phyloP scores from a whole-genome alignment of 2,329 filamentous ascomycete genomes.

The Alternaria atra region DNA sequence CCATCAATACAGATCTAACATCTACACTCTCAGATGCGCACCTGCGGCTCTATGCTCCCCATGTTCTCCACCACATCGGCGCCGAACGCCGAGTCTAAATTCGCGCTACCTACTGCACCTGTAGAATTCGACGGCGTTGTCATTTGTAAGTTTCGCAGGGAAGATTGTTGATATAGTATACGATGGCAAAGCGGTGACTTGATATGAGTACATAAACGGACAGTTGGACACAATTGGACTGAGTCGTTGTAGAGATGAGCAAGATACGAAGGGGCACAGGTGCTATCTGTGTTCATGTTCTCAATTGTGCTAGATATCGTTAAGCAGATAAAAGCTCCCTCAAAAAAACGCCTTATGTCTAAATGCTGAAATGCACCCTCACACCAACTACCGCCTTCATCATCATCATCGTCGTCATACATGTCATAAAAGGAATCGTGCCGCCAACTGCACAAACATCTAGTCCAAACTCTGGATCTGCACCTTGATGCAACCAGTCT shows the following conservation, averaged over 20 bases:
- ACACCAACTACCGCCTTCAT: neutral
- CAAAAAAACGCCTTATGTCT: slow-evolving; percentile 1
- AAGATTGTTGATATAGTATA: slow-evolving; percentile 21
- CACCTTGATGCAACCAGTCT: slow-evolving; percentile 96
- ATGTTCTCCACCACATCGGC: slow-evolving; percentile 17
- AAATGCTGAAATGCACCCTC: slow-evolving; percentile 2
- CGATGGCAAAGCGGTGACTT: neutral
- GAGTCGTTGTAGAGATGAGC: neutral
- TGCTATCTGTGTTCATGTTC: neutral
- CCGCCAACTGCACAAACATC: neutral
- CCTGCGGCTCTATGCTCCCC: slow-evolving; percentile 25
- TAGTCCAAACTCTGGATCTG: slow-evolving; percentile 77
- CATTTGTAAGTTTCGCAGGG: slow-evolving; percentile 29
- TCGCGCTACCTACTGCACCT: slow-evolving; percentile 18
- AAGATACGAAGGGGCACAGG: neutral
- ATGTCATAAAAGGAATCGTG: neutral
- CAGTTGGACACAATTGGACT: neutral
- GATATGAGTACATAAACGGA: neutral
- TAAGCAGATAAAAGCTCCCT: neutral
- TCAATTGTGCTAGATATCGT: neutral
- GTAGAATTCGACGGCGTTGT: slow-evolving; percentile 45
- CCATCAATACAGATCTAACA: neutral
- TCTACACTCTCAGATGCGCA: slow-evolving; percentile 21
- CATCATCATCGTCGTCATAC: neutral
- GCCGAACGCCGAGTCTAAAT: slow-evolving; percentile 29